Evolutionary conservation across 371 early-diverging fungal species (phyloP).

Genomic region (Blyttiomyces sp.): DNA sequence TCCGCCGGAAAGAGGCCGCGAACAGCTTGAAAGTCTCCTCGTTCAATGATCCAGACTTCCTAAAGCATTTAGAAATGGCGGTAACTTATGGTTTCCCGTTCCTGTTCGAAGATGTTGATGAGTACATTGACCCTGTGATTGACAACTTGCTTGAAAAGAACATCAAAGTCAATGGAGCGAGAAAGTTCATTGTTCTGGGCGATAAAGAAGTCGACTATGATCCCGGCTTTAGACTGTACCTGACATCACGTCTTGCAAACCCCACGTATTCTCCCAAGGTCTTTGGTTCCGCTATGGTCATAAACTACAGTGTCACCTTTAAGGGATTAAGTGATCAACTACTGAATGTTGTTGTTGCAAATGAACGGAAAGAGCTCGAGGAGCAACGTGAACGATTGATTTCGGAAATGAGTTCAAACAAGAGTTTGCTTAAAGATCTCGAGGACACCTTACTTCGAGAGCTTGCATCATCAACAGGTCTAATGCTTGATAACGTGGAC

Average conservation of each 20-base stretch:
- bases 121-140: conserved; percentile 63
- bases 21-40: conserved; percentile 55
- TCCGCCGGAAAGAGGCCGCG: conserved; percentile 49
- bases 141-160: conserved; percentile 62
- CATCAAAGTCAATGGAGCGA: conserved; percentile 42
- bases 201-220: conserved; percentile 64
- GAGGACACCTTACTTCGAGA: conserved; percentile 58
- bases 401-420: conserved; percentile 55
- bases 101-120: conserved; percentile 63
- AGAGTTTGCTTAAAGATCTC: conserved; percentile 50
- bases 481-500: conserved; percentile 63
- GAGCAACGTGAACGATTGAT: conserved; percentile 56
- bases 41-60: conserved; percentile 58
- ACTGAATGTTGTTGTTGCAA: conserved; percentile 56
- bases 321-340: conserved; percentile 61
- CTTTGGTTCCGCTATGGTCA: conserved; percentile 58
- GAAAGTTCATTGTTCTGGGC: conserved; percentile 55
- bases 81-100: conserved; percentile 62
- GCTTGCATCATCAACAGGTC: conserved; percentile 55
- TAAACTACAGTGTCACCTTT: conserved; percentile 62
- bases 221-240: conserved; percentile 54
- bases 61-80: conserved; percentile 63
- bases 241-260: conserved; percentile 53
- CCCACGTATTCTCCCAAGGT: conserved; percentile 58
- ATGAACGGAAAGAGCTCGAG: conserved; percentile 58